Conservation (phyloP, 306 rosid genomes). For the Sechiopsis laciniata region DNA sequence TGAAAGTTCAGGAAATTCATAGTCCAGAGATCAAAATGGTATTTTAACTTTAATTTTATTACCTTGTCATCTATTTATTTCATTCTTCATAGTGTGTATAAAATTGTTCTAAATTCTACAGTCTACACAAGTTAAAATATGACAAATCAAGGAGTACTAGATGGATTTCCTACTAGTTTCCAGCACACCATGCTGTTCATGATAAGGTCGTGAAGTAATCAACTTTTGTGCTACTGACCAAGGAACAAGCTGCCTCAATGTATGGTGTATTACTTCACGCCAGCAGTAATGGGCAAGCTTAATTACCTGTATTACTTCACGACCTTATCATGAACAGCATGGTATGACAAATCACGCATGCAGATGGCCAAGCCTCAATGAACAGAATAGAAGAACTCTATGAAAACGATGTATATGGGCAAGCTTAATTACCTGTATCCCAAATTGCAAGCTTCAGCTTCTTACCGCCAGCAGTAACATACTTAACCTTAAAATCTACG, state of each 20-base stretch:
- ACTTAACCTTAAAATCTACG: constrained; percentile 81
- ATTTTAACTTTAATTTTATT: not conserved
- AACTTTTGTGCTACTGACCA: not conserved
- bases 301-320: not conserved
- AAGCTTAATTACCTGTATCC: constrained; percentile 65
- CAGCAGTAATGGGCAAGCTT: too few species aligned
- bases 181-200: not conserved
- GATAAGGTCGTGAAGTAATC: not conserved
- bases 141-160: not conserved
- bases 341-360: not conserved
- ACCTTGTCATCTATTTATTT: not conserved
- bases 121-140: not conserved
- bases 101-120: constrained; percentile 2
- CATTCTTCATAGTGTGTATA: not conserved
- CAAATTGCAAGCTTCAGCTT: constrained; percentile 84
- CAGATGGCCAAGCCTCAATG: not conserved
- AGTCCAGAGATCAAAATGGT: too few species aligned
- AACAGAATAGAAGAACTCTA: not conserved
- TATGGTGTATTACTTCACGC: too few species aligned
- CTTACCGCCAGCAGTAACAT: constrained; percentile 56
- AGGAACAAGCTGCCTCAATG: too few species aligned
- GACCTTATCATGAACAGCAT: not conserved
- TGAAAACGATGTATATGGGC: not conserved
- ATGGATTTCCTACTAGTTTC: not conserved
- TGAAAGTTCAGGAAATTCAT: too few species aligned